Evolutionary conservation across 352 stramenopile species (phyloP).

Genomic region (Halophytophthora polymorphica): DNA sequence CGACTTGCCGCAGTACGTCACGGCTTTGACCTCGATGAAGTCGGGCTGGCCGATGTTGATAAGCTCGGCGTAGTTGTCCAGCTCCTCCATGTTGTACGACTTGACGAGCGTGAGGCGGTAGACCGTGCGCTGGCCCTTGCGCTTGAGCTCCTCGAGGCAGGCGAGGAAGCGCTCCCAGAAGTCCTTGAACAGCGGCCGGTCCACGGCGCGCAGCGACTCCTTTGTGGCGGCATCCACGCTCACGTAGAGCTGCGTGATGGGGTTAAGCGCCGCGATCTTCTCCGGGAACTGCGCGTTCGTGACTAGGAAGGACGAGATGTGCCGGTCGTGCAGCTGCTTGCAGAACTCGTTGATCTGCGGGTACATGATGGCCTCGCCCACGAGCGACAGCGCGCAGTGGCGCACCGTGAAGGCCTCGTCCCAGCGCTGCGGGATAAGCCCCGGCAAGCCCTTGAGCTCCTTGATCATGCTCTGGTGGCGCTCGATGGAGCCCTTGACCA

Average conservation of each 20-base stretch:
- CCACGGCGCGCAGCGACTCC: slow-evolving; percentile 94
- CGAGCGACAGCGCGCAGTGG: slow-evolving; percentile 96
- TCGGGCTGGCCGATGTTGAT: slow-evolving; percentile 90
- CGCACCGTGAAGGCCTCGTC: slow-evolving; percentile 94
- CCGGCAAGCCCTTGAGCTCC: slow-evolving; percentile 93
- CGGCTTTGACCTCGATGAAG: slow-evolving; percentile 96
- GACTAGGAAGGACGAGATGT: slow-evolving; percentile 98
- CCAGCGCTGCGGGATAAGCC: slow-evolving; percentile 93
- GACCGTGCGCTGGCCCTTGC: slow-evolving; percentile 95
- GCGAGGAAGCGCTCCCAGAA: slow-evolving; percentile 95
- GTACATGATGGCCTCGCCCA: slow-evolving; percentile 99
- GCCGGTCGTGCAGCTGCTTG: slow-evolving; percentile 91
- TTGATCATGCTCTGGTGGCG: slow-evolving; percentile 94
- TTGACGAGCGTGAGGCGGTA: slow-evolving; percentile 98
- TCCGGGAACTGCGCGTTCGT: slow-evolving; percentile 99
- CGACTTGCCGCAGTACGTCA: slow-evolving; percentile 98
- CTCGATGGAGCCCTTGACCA: slow-evolving; percentile 92
- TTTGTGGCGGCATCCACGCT: slow-evolving; percentile 96
- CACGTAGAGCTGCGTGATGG: slow-evolving; percentile 99
- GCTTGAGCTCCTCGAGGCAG: slow-evolving; percentile 90
- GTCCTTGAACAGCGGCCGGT: slow-evolving; percentile 96
- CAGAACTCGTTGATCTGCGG: slow-evolving; percentile 97
- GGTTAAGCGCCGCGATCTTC: slow-evolving; percentile 92
- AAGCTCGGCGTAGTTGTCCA: slow-evolving; percentile 94
- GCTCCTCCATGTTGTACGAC: slow-evolving; percentile 96